Base-by-base conservation (phyloP, 306 rosid species). In the Lupinus albus region DNA sequence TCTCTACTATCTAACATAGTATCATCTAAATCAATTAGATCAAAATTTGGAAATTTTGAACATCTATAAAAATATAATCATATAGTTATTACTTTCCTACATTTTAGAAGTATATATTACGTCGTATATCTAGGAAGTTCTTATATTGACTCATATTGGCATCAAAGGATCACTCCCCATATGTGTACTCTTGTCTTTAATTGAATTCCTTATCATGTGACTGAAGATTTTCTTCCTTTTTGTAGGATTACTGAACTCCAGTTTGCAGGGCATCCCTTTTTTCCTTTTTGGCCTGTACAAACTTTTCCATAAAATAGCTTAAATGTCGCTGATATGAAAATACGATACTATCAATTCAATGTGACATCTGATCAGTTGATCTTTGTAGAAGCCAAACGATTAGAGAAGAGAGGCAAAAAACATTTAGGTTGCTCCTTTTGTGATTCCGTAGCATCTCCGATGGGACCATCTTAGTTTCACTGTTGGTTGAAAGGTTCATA, bases 181-280 rank as follows among this genome's bases (percentile, higher is more conserved):
- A 33, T 33, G 36, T 4, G 7, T 33, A 33, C 5, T 25, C 1
- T 33, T 33, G 7, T 25, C 20, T 55, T 62, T 54, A 0, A 15
- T 45, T 56, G 76, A 52, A 35, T 81, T 56, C 8, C 50, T 48
- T 67, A 33, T 67, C 48, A 62, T 76, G 36, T 70, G 56, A 64
- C 72, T 45, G 38, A 55, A 7, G 28, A 1, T 67, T 25, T 42
- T 61, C 5, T 61, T 65, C 41, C 6, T 28, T 42, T 80, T 78
- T 81, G 85, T 78, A 82, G 86, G 83, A 67, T 25, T 50, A 67
- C 62, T 53, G 76, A 67, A 53, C 11, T 73, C 17, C 9, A 4
- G 35, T 62, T 76, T 46, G 60, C 78, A n/a, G 68, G 46, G 44
- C 30, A 25, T 25, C 3, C n/a, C n/a, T n/a, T n/a, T n/a, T n/a